Evolutionary conservation across 78 protist species (phyloP), one percentile per base, ranked within the genome.

Genomic region (Pelomyxa schiedti): DNA sequence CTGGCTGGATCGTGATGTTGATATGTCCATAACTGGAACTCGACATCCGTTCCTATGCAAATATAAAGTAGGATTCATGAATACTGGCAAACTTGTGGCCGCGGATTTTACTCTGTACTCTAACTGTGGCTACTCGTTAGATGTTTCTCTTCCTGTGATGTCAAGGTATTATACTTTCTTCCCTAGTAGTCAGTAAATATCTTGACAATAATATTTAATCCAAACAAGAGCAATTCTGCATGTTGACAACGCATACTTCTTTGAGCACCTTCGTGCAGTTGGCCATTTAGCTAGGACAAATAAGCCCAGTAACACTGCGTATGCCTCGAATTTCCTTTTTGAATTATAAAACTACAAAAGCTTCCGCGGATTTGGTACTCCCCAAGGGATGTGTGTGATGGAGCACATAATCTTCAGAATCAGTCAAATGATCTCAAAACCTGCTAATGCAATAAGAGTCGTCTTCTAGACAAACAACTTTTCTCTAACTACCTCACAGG

Each of bases 281-380:
- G 97, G 95, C 29, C 41, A 66, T 30, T 78, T 75, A 3, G 79
- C 85, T 69, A 77, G 77, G 32, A 93, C 97, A n/a, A 85, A 95
- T 81, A 36, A 43, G 26, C 87, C 93, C 35, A 73, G 97, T 47
- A 80, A 90, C 89, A 95, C 99, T 7, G 97, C 99, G n/a, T n/a
- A n/a, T n/a, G n/a, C n/a, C n/a, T n/a, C n/a, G n/a, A n/a, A n/a
- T n/a, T n/a, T n/a, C n/a, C n/a, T n/a, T n/a, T n/a, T n/a, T n/a
- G n/a, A n/a, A n/a, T n/a, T n/a, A n/a, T n/a, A n/a, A n/a, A n/a
- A n/a, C n/a, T n/a, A n/a, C n/a, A n/a, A n/a, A n/a, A n/a, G n/a
- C 9, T 42, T 43, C 67, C 72, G 89, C 2, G 97, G 96, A 29
- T 95, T 94, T 70, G 99, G 99, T 30, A 92, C 89, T 39, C 96